phyloP scores from a whole-genome alignment of 192 early-diverging fungal genomes.

The Backusella morwellensis region DNA sequence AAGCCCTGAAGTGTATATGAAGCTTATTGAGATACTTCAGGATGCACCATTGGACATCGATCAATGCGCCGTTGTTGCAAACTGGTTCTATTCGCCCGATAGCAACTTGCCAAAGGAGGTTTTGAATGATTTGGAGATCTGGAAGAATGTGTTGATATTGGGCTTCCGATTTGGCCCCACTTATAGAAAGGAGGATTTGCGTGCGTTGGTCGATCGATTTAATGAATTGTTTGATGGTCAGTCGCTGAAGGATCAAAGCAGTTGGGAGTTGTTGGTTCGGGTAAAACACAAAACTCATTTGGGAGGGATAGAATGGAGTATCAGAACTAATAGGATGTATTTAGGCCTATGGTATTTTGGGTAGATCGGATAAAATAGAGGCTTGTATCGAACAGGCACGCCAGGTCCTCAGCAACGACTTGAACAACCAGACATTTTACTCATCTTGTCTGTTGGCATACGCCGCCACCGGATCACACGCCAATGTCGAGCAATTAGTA shows the following conservation, averaged over 20 bases:
- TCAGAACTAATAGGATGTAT: neutral
- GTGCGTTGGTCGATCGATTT: slow-evolving; percentile 18
- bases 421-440: neutral
- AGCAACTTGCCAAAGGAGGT: neutral
- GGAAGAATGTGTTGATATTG: slow-evolving; percentile 23
- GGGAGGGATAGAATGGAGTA: neutral
- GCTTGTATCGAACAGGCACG: neutral
- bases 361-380: neutral
- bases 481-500: neutral
- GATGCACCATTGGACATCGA: slow-evolving; percentile 16
- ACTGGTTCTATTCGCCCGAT: slow-evolving; percentile 14
- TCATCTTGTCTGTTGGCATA: slow-evolving; percentile 11
- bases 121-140: slow-evolving; percentile 13
- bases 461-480: slow-evolving; percentile 13
- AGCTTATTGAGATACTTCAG: neutral
- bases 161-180: slow-evolving; percentile 20
- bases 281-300: slow-evolving; percentile 10
- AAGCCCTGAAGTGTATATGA: slow-evolving; percentile 8
- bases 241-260: neutral
- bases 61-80: slow-evolving; percentile 15
- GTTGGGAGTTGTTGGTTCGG: slow-evolving; percentile 22
- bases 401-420: neutral
- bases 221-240: slow-evolving; percentile 4
- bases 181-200: slow-evolving; percentile 17
- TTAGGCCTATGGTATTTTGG: slow-evolving; percentile 5